A percentile compares a stretch with the other conserved stretches of the same genome.
phyloP scores from a whole-genome alignment of 208 protist species.

The Sergeia podlipaevii region DNA sequence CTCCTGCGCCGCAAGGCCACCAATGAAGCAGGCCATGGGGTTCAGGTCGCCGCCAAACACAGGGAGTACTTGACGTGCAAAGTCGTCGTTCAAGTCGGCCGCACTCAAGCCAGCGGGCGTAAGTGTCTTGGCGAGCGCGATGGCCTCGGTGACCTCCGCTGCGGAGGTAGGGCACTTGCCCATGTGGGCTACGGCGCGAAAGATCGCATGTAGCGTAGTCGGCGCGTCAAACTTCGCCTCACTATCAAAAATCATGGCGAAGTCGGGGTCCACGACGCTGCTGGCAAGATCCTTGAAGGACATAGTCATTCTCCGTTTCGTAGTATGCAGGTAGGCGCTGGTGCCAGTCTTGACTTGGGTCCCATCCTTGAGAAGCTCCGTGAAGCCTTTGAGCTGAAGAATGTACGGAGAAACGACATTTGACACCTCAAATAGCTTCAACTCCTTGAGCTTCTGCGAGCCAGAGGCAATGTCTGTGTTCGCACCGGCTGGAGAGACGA shows the following conservation, averaged over 20 bases:
- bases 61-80: slow-evolving; percentile 43
- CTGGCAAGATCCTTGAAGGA: slow-evolving; percentile 49
- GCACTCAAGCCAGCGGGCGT: too few relatives aligned
- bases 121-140: slow-evolving; percentile 22
- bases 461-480: slow-evolving; percentile 23
- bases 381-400: slow-evolving; percentile 48
- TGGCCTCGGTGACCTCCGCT: slow-evolving; percentile 29
- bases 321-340: slow-evolving; percentile 87
- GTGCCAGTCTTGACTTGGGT: slow-evolving; percentile 40
- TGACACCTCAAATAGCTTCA: slow-evolving; percentile 63
- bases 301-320: slow-evolving; percentile 69
- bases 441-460: not conserved
- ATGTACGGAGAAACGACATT: slow-evolving; percentile 73
- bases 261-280: slow-evolving; percentile 55
- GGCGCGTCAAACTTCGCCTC: slow-evolving; percentile 74
- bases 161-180: slow-evolving; percentile 3
- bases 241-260: slow-evolving; percentile 72
- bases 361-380: slow-evolving; percentile 6
- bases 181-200: slow-evolving; percentile 55
- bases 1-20: slow-evolving; percentile 96
- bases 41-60: slow-evolving; percentile 77
- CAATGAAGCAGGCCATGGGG: slow-evolving; percentile 93
- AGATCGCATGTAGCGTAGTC: slow-evolving; percentile 71
- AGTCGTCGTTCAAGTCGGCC: slow-evolving; percentile 19
- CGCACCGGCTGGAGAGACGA: slow-evolving; percentile 29